A percentile compares a stretch with the other conserved stretches of the same genome.
These are phyloP conservation scores for Irpex rosettiformis DNA, from an alignment of 1,284 basidiomycete genomes.

Conservation along the genomic window DNA sequence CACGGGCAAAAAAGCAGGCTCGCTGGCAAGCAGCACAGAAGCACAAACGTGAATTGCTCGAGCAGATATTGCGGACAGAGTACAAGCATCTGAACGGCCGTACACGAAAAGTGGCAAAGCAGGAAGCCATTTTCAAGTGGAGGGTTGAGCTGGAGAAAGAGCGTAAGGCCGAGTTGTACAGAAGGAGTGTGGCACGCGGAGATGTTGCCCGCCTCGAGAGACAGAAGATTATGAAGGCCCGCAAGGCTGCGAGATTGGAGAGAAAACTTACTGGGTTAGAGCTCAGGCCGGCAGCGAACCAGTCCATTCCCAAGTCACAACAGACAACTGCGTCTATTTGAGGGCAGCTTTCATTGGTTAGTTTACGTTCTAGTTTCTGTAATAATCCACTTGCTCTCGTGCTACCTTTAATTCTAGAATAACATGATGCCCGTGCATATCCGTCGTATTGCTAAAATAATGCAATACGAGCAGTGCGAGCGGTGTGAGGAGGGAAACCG, in stretches of 20 bases:
- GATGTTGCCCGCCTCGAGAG: conserved; percentile 28
- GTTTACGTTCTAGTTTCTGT: not conserved
- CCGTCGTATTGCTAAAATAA: too few species aligned
- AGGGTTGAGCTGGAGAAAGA: conserved; percentile 54
- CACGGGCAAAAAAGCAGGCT: conserved; percentile 72
- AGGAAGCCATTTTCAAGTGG: conserved; percentile 74
- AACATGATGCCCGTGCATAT: too few species aligned
- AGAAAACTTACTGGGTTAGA: conserved; percentile 60
- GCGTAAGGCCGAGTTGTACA: conserved; percentile 55
- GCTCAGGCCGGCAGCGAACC: conserved; percentile 60
- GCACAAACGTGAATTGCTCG: conserved; percentile 45
- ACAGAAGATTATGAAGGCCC: conserved; percentile 48
- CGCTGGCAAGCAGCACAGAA: conserved; percentile 62
- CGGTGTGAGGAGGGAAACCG: too few species aligned
- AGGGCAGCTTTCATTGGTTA: too few species aligned
- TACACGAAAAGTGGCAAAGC: conserved; percentile 53
- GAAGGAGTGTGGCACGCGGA: conserved; percentile 36
- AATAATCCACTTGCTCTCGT: not conserved
- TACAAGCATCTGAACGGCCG: conserved; percentile 53
- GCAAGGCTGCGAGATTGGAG: conserved; percentile 57
- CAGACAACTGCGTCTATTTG: too few species aligned
- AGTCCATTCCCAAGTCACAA: conserved; percentile 51
- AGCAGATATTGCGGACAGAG: conserved; percentile 53
- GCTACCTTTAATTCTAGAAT: not conserved
- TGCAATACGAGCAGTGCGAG: too few species aligned